A percentile compares a stretch with the other conserved stretches of the same genome.
phyloP scores from a whole-genome alignment of 495 filamentous ascomycete genomes.

The Darksidea phi region DNA sequence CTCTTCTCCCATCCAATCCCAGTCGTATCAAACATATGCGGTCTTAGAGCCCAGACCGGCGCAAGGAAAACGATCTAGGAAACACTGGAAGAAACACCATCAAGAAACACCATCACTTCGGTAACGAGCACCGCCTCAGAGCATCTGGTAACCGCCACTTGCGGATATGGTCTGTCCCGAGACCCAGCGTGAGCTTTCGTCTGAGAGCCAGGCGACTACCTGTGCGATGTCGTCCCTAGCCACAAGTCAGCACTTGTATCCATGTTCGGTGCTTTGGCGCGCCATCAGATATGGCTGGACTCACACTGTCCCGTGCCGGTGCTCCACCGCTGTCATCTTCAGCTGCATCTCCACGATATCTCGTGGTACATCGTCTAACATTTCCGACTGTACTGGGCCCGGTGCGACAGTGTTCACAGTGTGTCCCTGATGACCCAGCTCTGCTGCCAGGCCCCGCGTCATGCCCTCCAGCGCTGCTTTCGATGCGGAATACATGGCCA shows the following conservation, averaged over 20 bases:
- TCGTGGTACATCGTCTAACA: constrained; percentile 43
- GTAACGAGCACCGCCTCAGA: constrained; percentile 12
- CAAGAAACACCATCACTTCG: neutral
- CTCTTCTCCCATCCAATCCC: neutral
- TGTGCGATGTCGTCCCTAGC: constrained; percentile 42
- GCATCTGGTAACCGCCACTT: constrained; percentile 39
- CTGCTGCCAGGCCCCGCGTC: constrained; percentile 47
- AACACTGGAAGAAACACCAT: constrained; percentile 20
- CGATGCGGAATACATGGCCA: constrained; percentile 46
- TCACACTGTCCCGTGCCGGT: constrained; percentile 32
- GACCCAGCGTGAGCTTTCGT: constrained; percentile 40
- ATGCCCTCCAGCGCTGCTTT: constrained; percentile 53
- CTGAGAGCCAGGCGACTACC: constrained; percentile 41
- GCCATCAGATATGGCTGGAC: too few relatives aligned
- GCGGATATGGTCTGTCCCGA: constrained; percentile 41
- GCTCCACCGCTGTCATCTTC: constrained; percentile 44
- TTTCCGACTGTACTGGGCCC: constrained; percentile 46
- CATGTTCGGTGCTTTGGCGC: neutral
- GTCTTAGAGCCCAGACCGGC: constrained; percentile 10
- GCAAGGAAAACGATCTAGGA: constrained; percentile 17
- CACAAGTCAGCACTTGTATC: neutral
- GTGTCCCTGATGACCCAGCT: constrained; percentile 47
- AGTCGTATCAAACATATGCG: constrained; percentile 19
- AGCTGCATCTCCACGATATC: constrained; percentile 43
- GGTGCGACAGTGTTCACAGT: constrained; percentile 50